Conservation (phyloP, 805 yeast species). For the Saccharomycopsis selenospora region DNA sequence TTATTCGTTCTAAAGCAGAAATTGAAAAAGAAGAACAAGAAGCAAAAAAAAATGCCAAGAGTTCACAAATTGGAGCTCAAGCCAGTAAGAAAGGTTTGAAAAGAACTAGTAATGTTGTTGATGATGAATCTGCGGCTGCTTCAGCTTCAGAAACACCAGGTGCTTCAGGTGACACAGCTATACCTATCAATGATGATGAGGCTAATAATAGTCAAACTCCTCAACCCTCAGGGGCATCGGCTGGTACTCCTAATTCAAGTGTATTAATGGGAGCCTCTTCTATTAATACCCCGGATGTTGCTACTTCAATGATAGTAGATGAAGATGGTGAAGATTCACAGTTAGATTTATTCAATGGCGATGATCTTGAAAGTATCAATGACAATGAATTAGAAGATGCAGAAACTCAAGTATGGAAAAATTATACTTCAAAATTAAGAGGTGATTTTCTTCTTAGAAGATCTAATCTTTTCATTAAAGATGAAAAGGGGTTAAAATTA, state of each 20-base stretch:
- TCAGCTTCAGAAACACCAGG: constrained; percentile 11
- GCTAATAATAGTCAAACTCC: constrained; percentile 25
- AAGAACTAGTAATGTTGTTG: constrained; percentile 28
- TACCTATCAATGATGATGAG: constrained; percentile 26
- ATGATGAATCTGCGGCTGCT: constrained; percentile 17
- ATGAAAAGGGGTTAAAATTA: constrained; percentile 39
- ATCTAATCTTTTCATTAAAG: constrained; percentile 46
- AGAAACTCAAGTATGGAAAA: constrained; percentile 78
- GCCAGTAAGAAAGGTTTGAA: constrained; percentile 36
- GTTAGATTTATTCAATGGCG: constrained; percentile 29
- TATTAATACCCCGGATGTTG: constrained; percentile 1
- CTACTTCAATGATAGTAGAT: constrained; percentile 22
- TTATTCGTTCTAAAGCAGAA: constrained; percentile 63
- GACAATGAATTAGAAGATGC: constrained; percentile 54
- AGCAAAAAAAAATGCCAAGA: constrained; percentile 22
- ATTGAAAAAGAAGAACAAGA: constrained; percentile 58
- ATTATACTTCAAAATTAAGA: constrained; percentile 69
- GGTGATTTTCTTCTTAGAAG: constrained; percentile 69
- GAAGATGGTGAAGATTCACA: constrained; percentile 37
- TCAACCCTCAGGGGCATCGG: neutral
- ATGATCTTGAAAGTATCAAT: constrained; percentile 22
- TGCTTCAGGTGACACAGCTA: constrained; percentile 26
- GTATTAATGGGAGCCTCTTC: neutral
- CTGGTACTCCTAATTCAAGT: constrained; percentile 1
- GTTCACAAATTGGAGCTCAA: constrained; percentile 28